Percentiles rank a stretch among this genome's conserved stretches.
phyloP scores from a whole-genome alignment of 2,329 filamentous ascomycete species.

The Botryotinia narcissicola region DNA sequence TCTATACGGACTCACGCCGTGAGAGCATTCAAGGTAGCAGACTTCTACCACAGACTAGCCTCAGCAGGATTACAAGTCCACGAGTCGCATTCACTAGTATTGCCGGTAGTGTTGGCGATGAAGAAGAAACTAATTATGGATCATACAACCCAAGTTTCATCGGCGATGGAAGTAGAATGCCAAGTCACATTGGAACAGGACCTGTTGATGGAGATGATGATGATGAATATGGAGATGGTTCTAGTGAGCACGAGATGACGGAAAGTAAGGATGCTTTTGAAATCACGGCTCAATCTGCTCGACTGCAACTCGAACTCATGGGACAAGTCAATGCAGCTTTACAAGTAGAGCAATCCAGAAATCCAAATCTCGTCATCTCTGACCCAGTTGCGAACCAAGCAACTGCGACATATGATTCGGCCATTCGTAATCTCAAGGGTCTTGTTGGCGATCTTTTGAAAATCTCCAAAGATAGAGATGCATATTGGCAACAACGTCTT shows the following conservation, averaged over 20 bases:
- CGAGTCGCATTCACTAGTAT: constrained; percentile 37
- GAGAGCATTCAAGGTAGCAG: constrained; percentile 43
- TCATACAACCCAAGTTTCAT: constrained; percentile 56
- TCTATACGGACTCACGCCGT: constrained; percentile 43
- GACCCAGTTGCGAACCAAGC: constrained; percentile 76
- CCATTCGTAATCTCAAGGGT: constrained; percentile 81
- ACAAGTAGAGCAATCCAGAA: constrained; percentile 65
- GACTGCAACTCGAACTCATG: constrained; percentile 86
- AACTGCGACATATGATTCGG: constrained; percentile 80
- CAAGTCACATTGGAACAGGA: constrained; percentile 29
- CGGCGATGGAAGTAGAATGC: constrained; percentile 38
- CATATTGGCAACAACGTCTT: constrained; percentile 94
- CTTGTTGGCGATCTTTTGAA: constrained; percentile 83
- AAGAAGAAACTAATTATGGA: constrained; percentile 51
- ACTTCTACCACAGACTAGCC: constrained; percentile 30
- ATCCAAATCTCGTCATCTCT: constrained; percentile 69
- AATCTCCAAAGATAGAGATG: constrained; percentile 90
- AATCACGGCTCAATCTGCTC: constrained; percentile 94
- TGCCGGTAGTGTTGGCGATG: constrained; percentile 47
- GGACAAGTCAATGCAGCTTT: constrained; percentile 82
- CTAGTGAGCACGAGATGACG: constrained; percentile 72
- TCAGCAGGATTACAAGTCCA: constrained; percentile 31
- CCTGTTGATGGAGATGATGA: constrained; percentile 57
- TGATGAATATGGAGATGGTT: constrained; percentile 78
- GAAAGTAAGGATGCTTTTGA: constrained; percentile 91